These are phyloP conservation scores for Pleurotus tuber-regium DNA, from an alignment of 768 basidiomycete species.

Conservation along the genomic window DNA sequence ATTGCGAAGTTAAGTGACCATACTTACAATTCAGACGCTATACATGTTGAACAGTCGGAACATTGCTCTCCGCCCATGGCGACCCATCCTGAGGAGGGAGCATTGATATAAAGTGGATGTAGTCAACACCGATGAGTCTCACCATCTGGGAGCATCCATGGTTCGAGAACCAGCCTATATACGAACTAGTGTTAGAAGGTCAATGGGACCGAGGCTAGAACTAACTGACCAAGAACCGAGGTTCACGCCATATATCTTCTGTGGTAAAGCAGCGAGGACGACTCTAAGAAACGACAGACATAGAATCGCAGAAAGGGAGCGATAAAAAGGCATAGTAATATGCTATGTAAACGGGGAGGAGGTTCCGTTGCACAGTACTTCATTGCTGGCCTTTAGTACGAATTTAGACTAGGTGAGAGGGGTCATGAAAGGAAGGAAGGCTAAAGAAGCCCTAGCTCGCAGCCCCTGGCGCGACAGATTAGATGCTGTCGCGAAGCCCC, in stretches of 20 bases:
- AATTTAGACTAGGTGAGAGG: not conserved
- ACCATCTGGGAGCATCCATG: constrained; percentile 84
- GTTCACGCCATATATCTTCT: constrained; percentile 54
- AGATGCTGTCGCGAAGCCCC: not conserved
- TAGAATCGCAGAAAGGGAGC: not conserved
- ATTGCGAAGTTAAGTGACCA: not conserved
- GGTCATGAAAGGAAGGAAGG: not conserved
- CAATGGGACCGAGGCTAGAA: not conserved
- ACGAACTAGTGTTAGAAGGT: constrained; percentile 7
- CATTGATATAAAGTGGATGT: not conserved
- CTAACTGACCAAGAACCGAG: constrained; percentile 58
- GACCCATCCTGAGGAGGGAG: constrained; percentile 69
- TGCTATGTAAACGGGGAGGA: not conserved
- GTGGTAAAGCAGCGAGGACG: constrained; percentile 21
- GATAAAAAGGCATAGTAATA: not conserved
- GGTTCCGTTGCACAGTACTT: too few species aligned
- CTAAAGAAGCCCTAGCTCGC: too few species aligned
- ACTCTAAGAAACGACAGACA: constrained; percentile 1
- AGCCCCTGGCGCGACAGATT: not conserved
- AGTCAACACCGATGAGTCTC: not conserved
- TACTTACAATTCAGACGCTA: constrained; percentile 63
- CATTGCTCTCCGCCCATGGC: constrained; percentile 72
- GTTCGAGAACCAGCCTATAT: constrained; percentile 68
- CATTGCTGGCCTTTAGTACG: not conserved
- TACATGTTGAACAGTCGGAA: constrained; percentile 58